Percentiles rank a stretch among this genome's conserved stretches.
Evolutionary conservation across 176 grass and related monocot genomes (phyloP).

Genomic region (Avena eriantha): DNA sequence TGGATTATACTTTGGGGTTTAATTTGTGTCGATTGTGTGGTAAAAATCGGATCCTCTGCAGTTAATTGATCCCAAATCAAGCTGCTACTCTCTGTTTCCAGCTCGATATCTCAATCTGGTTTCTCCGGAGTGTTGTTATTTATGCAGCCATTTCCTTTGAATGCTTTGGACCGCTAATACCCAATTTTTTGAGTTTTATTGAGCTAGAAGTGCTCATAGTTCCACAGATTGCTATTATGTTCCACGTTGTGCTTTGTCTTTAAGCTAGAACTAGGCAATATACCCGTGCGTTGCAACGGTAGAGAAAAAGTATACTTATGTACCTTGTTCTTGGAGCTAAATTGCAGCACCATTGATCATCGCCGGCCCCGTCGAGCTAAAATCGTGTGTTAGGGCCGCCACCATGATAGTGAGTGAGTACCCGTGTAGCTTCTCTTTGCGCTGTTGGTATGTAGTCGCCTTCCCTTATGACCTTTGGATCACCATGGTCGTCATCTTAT

Average conservation of each 20-base stretch:
- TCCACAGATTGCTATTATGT: conserved; percentile 30
- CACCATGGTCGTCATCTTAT: no score
- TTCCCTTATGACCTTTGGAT: no score
- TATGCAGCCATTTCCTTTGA: conserved; percentile 16
- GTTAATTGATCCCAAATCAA: conserved; percentile 42
- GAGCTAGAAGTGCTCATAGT: conserved; percentile 33
- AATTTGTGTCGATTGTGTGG: conserved; percentile 34
- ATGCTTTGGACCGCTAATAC: conserved; percentile 37
- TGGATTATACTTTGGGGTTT: conserved; percentile 24
- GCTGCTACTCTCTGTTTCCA: conserved; percentile 41
- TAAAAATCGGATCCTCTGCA: conserved; percentile 39
- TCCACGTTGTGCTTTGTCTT: conserved; percentile 24
- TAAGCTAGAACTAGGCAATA: background rate
- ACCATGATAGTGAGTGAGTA: no score
- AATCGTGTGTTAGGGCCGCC: no score
- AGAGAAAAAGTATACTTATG: no score
- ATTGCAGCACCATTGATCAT: no score
- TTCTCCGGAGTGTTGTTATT: background rate
- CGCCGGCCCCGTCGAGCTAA: no score
- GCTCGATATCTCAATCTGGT: conserved; percentile 40
- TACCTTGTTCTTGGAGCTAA: no score
- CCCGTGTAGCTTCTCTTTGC: no score
- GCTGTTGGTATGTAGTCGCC: no score
- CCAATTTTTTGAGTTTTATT: conserved; percentile 29
- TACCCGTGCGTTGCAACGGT: no score